Evolutionary conservation across 2,329 filamentous ascomycete species (phyloP), one percentile per base, ranked within the genome.

Genomic region (Diaporthe amygdali): DNA sequence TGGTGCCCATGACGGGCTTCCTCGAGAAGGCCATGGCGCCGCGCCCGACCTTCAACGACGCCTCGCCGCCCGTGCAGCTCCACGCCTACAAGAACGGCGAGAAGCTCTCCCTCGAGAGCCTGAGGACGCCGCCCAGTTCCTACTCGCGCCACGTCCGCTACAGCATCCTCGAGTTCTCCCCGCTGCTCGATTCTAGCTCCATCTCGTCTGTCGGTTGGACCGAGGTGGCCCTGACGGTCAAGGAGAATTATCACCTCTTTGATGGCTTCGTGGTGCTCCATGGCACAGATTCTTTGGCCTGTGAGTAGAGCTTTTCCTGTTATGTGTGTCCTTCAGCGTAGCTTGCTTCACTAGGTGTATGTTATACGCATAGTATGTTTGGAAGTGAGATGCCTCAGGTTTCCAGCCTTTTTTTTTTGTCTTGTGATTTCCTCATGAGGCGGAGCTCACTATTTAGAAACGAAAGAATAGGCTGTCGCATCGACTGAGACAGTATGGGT

Each of bases 191-290:
- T 82, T 97, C 94, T 73, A 96, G 93, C 79, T 96, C 94, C 68
- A 97, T 97, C 80, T 93, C 95, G 72, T 93, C 94, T 22, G 88
- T 89, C 52, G 94, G 94, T 71, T 97, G 94, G 95, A 91, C 93
- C 14, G 89, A 94, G 78, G 96, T 97, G 78, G 94, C 95, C 1
- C 84, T 87, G 64, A 90, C 92, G n/a, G 90, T 97, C 75, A 88
- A 90, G 76, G 90, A 92, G 74, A 98, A 98, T 81, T 97, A 97
- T 81, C 91, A 92, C 74, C 87, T 94, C 0, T 98, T 95, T 77
- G 95, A 97, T 80, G 94, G 93, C 25, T 97, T 97, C 78, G 94
- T 97, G 27, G 91, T 97, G 49, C 90, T 97, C 41, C 95, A 97
- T 81, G 95, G 95, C 72, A 97, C 95, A 8, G 95, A 97, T 82